Conservation (phyloP, 2,329 filamentous ascomycete species). For the Exophiala sideris region DNA sequence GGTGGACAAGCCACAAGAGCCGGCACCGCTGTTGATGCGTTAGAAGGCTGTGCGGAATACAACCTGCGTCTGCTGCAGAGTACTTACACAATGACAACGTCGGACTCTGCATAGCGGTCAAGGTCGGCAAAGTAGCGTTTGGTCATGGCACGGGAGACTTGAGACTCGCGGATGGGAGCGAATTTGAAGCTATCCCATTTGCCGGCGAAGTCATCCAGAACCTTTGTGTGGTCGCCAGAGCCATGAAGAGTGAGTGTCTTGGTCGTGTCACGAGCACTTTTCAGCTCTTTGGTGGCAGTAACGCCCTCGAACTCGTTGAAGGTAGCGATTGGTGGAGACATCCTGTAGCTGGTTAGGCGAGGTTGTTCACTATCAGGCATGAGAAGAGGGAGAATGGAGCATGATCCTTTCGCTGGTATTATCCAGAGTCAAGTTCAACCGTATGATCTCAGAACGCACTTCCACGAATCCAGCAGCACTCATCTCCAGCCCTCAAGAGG, state of each 20-base stretch:
- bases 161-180: conserved; percentile 81
- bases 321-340: conserved; percentile 75
- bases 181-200: conserved; percentile 83
- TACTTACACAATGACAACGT: conserved; percentile 74
- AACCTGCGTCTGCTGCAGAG: too few relatives aligned
- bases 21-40: conserved; percentile 57
- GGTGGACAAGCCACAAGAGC: conserved; percentile 79
- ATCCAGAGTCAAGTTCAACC: conserved; percentile 96
- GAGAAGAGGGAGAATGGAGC: conserved; percentile 56
- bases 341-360: conserved; percentile 40
- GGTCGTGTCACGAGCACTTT: conserved; percentile 35
- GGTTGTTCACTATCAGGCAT: conserved; percentile 3
- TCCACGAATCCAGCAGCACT: conserved; percentile 18
- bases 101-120: conserved; percentile 83
- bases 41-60: too few relatives aligned
- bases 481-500: conserved; percentile 27
- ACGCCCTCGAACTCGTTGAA: conserved; percentile 42
- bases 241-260: conserved; percentile 43
- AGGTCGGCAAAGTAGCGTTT: conserved; percentile 89
- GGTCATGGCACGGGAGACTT: conserved; percentile 91
- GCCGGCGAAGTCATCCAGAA: conserved; percentile 63
- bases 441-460: conserved; percentile 76
- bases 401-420: conserved; percentile 99
- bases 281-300: conserved; percentile 34
- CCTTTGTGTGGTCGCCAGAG: conserved; percentile 43